Evolutionary conservation across 495 filamentous ascomycete genomes (phyloP).

Genomic region (Clohesyomyces aquaticus): DNA sequence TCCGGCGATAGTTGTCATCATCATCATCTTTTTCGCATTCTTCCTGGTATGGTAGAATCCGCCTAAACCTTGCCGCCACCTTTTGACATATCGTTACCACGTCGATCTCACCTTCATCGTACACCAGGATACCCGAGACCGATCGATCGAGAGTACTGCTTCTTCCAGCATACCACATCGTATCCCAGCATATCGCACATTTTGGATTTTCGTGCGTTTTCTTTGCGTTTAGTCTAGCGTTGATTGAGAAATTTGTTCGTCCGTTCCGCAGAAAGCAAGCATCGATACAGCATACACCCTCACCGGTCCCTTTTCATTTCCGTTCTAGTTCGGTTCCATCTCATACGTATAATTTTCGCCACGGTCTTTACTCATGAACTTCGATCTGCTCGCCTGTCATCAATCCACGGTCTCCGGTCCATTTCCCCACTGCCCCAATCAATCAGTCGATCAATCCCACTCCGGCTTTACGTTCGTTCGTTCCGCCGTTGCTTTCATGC

Average conservation of each 20-base stretch:
- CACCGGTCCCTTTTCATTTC: conserved; percentile 23
- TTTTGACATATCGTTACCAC: not conserved
- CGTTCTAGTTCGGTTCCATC: no score
- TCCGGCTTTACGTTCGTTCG: not conserved
- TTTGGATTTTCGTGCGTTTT: conserved; percentile 3
- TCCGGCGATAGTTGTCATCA: conserved; percentile 16
- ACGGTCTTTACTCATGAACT: conserved; percentile 25
- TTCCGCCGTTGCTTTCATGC: not conserved
- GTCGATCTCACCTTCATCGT: conserved; percentile 4
- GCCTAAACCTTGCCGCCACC: not conserved
- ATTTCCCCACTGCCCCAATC: conserved; percentile 10
- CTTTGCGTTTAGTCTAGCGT: conserved; percentile 19
- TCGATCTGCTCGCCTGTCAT: no score
- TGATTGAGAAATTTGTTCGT: conserved; percentile 7
- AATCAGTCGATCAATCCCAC: not conserved
- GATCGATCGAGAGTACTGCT: conserved; percentile 4
- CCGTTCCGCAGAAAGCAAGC: conserved; percentile 15
- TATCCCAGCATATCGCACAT: conserved; percentile 19
- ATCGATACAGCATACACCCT: conserved; percentile 33
- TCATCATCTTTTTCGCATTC: not conserved
- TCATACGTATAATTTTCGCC: conserved; percentile 19
- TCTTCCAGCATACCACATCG: conserved; percentile 12
- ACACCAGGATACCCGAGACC: conserved; percentile 34
- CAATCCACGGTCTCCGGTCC: no score
- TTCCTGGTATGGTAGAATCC: not conserved